Conservation (phyloP, 352 stramenopile genomes). For the Phytopythium vexans region DNA sequence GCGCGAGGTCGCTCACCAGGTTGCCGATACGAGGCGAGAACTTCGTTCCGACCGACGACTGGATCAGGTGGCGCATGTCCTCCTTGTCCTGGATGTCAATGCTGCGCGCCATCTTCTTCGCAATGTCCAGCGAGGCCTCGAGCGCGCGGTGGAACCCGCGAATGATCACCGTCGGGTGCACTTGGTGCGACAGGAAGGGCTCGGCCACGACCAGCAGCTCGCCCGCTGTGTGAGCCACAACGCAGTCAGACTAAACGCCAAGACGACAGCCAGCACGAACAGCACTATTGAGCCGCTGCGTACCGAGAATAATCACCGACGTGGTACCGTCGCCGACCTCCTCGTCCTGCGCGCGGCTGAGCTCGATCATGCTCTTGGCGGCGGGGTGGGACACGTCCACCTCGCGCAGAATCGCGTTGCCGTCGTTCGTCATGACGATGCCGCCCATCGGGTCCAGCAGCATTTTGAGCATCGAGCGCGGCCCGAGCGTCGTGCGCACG, state of each 20-base stretch:
- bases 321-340: conserved; percentile 99
- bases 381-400: conserved; percentile 98
- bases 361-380: conserved; percentile 99
- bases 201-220: conserved; percentile 97
- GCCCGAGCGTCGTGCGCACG: conserved; percentile 98
- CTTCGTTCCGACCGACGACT: conserved; percentile 98
- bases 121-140: conserved; percentile 89
- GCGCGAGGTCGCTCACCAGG: conserved; percentile 96
- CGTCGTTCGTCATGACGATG: conserved; percentile 99
- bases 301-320: conserved; percentile 98
- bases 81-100: conserved; percentile 96
- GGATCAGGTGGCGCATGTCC: conserved; percentile 95
- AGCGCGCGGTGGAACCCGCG: conserved; percentile 91
- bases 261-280: not conserved
- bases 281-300: conserved; percentile 2
- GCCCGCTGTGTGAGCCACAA: conserved; percentile 60
- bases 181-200: conserved; percentile 95
- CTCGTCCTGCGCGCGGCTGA: conserved; percentile 98
- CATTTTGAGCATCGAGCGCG: conserved; percentile 99
- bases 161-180: conserved; percentile 99
- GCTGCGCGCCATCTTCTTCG: conserved; percentile 89
- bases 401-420: conserved; percentile 98
- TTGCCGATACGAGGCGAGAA: conserved; percentile 97
- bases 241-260: not conserved
- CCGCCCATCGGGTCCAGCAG: conserved; percentile 99